phyloP scores from a whole-genome alignment of 768 basidiomycete genomes.

The Tylopilus felleus region DNA sequence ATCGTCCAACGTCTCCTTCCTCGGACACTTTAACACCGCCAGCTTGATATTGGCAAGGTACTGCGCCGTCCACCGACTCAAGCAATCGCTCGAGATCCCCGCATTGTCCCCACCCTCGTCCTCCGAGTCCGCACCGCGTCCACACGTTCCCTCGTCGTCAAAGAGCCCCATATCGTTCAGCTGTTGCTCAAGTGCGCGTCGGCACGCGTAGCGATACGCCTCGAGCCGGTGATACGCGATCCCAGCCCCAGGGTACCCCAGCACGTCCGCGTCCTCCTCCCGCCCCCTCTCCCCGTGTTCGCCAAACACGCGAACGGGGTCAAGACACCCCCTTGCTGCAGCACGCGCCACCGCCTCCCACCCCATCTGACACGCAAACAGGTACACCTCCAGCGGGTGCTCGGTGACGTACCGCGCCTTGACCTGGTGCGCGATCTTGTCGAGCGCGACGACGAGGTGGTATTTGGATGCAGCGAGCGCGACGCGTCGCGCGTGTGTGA shows the following conservation, averaged over 20 bases:
- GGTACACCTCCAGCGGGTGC: background rate
- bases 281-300: background rate
- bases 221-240: background rate
- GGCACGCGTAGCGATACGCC: background rate
- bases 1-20: background rate
- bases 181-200: background rate
- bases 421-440: background rate
- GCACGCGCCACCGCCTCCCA: background rate
- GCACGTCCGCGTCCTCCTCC: background rate
- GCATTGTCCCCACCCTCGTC: background rate
- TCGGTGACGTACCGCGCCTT: background rate
- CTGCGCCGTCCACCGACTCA: background rate
- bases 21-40: background rate
- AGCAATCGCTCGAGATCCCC: background rate
- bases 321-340: background rate
- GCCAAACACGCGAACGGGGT: background rate
- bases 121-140: background rate
- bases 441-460: background rate
- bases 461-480: constrained; percentile 6
- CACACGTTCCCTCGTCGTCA: background rate
- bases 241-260: background rate
- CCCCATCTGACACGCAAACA: constrained; percentile 2
- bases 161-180: background rate
- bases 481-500: background rate
- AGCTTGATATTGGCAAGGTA: background rate